phyloP scores from a whole-genome alignment of 331 rosid genomes.

The Dryas integrifolia region DNA sequence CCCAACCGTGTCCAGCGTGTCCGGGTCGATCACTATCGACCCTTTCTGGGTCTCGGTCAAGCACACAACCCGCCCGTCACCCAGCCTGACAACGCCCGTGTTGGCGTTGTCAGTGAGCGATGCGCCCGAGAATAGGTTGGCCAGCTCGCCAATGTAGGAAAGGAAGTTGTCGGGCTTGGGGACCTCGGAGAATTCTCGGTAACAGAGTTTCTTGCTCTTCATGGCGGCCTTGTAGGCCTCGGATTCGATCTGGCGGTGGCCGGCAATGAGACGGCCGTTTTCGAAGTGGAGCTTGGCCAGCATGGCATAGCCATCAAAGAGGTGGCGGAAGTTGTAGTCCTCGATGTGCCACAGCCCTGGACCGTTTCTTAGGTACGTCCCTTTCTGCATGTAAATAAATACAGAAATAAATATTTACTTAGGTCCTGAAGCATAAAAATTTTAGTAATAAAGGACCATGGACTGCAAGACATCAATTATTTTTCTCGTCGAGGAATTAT shows the following conservation, averaged over 20 bases:
- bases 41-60: conserved; percentile 94
- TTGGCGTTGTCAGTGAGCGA: conserved; percentile 86
- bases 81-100: conserved; percentile 79
- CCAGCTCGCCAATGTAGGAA: conserved; percentile 68
- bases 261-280: conserved; percentile 51
- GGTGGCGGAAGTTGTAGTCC: conserved; percentile 83
- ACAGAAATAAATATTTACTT: not conserved
- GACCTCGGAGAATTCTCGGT: conserved; percentile 87
- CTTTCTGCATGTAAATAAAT: conserved; percentile 61
- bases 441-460: not conserved
- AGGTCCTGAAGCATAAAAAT: not conserved
- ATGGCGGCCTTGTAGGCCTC: conserved; percentile 77
- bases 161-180: conserved; percentile 69
- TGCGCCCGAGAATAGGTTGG: conserved; percentile 70
- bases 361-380: conserved; percentile 94
- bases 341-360: conserved; percentile 91
- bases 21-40: conserved; percentile 68
- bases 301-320: conserved; percentile 92
- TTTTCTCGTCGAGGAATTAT: not conserved
- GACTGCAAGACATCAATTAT: not conserved
- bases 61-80: conserved; percentile 86
- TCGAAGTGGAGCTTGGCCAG: conserved; percentile 61
- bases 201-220: conserved; percentile 65
- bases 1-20: conserved; percentile 62
- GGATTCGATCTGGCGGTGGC: conserved; percentile 87